Conservation (phyloP, 2,329 filamentous ascomycete genomes). For the Fusarium albidum region DNA sequence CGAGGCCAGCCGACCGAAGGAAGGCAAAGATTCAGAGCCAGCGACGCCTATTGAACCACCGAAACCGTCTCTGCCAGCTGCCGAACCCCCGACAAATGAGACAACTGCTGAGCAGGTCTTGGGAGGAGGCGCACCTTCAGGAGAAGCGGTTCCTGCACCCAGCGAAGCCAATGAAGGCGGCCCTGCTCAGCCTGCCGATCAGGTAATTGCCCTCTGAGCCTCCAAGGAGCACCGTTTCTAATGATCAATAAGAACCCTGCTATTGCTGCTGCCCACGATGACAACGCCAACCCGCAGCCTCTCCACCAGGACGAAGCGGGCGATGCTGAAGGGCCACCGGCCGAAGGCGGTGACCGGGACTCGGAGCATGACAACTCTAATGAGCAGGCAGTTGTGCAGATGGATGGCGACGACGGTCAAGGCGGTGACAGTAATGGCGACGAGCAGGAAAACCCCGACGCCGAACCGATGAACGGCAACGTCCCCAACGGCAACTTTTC, state of each 20-base stretch:
- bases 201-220: slow-evolving; percentile 21
- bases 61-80: slow-evolving; percentile 43
- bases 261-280: slow-evolving; percentile 3
- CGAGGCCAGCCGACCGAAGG: slow-evolving; percentile 67
- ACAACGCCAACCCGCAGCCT: slow-evolving; percentile 1
- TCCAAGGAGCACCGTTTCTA: neutral
- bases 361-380: slow-evolving; percentile 27
- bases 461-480: slow-evolving; percentile 52
- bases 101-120: slow-evolving; percentile 26
- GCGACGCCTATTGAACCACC: slow-evolving; percentile 53
- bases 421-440: slow-evolving; percentile 43
- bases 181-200: slow-evolving; percentile 15
- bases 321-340: slow-evolving; percentile 20
- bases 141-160: slow-evolving; percentile 10
- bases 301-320: slow-evolving; percentile 20
- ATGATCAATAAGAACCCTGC: slow-evolving; percentile 6
- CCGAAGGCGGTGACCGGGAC: slow-evolving; percentile 27
- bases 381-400: slow-evolving; percentile 29
- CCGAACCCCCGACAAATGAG: slow-evolving; percentile 31
- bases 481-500: slow-evolving; percentile 68
- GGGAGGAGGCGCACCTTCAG: slow-evolving; percentile 10
- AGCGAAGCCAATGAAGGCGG: slow-evolving; percentile 13
- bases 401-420: slow-evolving; percentile 37
- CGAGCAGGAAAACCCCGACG: slow-evolving; percentile 45
- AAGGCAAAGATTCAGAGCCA: slow-evolving; percentile 52